Evolutionary conservation across 139 green algal species (phyloP), one percentile per base, ranked within the genome.

Genomic region (Picochlorum sp.): DNA sequence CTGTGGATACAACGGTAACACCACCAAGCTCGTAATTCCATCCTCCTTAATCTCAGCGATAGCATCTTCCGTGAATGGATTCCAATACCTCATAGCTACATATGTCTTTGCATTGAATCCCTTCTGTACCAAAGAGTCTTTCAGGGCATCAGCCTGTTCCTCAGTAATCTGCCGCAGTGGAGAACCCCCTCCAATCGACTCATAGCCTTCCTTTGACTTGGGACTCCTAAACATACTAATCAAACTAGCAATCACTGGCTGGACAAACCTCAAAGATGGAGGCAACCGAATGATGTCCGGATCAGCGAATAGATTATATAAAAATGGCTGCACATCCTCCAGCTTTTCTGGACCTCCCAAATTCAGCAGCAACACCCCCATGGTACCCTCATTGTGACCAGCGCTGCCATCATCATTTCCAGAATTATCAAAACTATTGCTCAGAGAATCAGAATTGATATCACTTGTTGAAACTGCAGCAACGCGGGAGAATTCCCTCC

Each of bases 271-370:
- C 8, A 86, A 49, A 3, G 45, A 13, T 2, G 80, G 74, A 7
- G 86, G 86, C 38, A 92, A 70, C 9, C 88, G 76, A 70, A 98
- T 97, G 74, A 98, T 98, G 59, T 97, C 90, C 4, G 89, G 88
- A 71, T 99, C 94, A 3, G 86, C 88, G 72, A 99, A 99, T 2
- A 99, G 80, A 72, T 99, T 99, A 84, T 95, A 98, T 45, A 99
- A 77, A 68, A 99, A 99, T 7, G 92, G 92, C 76, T 96, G 83
- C 34, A 99, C 94, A 66, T 98, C 94, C 20, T 95, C 87, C 45
- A 99, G 76, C 1, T 74, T 92, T 26, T 98, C 94, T 21, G 94
- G 94, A 0, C 94, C 94, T 3, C 94, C 94, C 45, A 99, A 75
- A 71, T 99, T 98, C 3, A 99, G 78, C 63, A 99, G 78, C 62